These are phyloP conservation scores for Trichoderma sp. DNA, from an alignment of 2,329 filamentous ascomycete species.

Conservation along the genomic window DNA sequence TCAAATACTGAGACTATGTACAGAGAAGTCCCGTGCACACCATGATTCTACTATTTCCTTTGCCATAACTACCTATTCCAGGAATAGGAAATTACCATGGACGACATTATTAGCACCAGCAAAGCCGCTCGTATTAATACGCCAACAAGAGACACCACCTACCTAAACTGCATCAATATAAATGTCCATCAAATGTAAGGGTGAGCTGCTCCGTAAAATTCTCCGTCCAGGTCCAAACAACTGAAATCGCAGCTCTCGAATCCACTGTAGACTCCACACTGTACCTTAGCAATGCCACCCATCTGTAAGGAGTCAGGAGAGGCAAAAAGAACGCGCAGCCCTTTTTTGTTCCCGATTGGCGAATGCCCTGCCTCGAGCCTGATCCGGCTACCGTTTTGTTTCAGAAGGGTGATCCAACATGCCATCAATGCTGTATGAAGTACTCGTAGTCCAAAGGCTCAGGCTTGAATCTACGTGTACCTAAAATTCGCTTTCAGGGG, in stretches of 20 bases:
- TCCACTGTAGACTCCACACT: not conserved
- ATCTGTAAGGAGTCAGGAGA: constrained; percentile 2
- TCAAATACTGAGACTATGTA: not conserved
- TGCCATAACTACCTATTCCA: not conserved
- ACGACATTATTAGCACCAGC: not conserved
- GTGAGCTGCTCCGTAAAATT: not conserved
- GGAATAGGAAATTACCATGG: not conserved
- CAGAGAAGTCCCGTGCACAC: too few species aligned
- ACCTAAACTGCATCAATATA: not conserved
- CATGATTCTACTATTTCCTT: not conserved
- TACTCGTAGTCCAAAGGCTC: not conserved
- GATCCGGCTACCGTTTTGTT: not conserved
- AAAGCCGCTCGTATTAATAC: not conserved
- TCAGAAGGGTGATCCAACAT: not conserved
- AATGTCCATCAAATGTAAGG: not conserved
- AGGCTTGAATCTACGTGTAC: not conserved
- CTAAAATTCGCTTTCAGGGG: not conserved
- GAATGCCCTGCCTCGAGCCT: not conserved
- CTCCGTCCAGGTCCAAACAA: not conserved
- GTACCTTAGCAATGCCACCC: not conserved
- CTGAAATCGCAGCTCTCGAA: not conserved
- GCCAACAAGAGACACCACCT: not conserved
- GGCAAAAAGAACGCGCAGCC: not conserved
- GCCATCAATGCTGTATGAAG: not conserved
- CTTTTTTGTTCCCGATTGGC: not conserved